These are phyloP conservation scores for Fusarium gaditjirri DNA, from an alignment of 2,329 filamentous ascomycete species.

Conservation along the genomic window DNA sequence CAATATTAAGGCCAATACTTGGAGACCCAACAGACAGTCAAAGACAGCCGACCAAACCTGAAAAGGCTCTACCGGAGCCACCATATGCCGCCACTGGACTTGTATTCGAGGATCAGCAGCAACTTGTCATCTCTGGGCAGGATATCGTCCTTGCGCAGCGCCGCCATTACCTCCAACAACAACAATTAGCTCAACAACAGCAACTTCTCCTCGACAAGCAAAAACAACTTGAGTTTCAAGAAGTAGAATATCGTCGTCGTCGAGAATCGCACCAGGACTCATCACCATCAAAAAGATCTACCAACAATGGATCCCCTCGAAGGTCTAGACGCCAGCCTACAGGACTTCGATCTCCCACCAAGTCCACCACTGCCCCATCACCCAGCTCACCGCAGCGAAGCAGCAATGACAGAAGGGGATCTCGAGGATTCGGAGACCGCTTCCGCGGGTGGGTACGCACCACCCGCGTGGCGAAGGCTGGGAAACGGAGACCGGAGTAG, in stretches of 20 bases:
- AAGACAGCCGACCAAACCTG: conserved; percentile 8
- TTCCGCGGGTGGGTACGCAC: conserved; percentile 68
- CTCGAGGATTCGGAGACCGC: conserved; percentile 58
- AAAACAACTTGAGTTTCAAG: conserved; percentile 34
- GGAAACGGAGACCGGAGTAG: conserved; percentile 68
- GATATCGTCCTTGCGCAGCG: conserved; percentile 45
- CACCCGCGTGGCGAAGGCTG: conserved; percentile 70
- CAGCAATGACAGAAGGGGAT: conserved; percentile 49
- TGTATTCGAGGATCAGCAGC: conserved; percentile 49
- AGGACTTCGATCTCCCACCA: conserved; percentile 64
- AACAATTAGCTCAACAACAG: conserved; percentile 26
- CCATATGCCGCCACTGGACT: conserved; percentile 43
- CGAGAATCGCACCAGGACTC: conserved; percentile 20
- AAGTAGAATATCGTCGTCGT: conserved; percentile 30
- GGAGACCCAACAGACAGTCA: conserved; percentile 20
- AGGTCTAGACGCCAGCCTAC: conserved; percentile 63
- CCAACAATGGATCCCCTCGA: conserved; percentile 52
- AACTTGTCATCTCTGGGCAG: conserved; percentile 46
- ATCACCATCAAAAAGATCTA: conserved; percentile 16
- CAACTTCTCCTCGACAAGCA: conserved; percentile 33
- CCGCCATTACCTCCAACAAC: conserved; percentile 38
- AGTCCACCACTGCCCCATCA: conserved; percentile 50
- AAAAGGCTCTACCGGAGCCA: conserved; percentile 44
- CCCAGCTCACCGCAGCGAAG: conserved; percentile 50
- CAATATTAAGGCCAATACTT: conserved; percentile 33